Base-by-base conservation (phyloP, 768 basidiomycete genomes). In the Collybiopsis luxurians region DNA sequence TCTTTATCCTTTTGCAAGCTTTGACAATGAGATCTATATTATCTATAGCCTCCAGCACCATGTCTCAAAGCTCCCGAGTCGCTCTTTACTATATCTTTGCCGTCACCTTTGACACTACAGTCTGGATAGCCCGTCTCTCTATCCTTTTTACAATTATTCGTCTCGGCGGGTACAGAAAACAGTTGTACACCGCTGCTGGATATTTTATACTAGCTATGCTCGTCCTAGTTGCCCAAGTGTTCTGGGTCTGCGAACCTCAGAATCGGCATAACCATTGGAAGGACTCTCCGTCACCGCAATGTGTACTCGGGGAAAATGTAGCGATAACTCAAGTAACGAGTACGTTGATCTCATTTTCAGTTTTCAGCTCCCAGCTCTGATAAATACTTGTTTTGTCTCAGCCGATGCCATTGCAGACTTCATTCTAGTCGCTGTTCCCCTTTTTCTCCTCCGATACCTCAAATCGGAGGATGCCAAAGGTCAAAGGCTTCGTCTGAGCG, bases 181-280 rank as follows among this genome's bases (percentile, higher is more conserved):
- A 39, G 24, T 31, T 53, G 7, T 39, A 39, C 24, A 19, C 23
- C 13, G 51, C 51, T 4, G 36, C 51, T 1, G 34, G 13, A 2
- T n/a, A 23, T 10, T 53, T 53, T 2, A 12, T 39, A 3, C 9
- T 39, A 15, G 36, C 24, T 17, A 2, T 53, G 1, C 51, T 53
- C 9, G 24, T 53, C 5, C 51, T 53, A 1, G 23, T 53, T 4
- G 51, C 51, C 19, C 51, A 53, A 39, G 36, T 53, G 2, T 53
- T 53, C 11, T 53, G 51, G 51, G 51, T 53, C 21, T 53, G 51
- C 17, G 51, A 53, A 15, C 51, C 51, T 17, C 51, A 53, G 31
- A 39, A 53, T 17, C 13, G 51, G 17, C 30, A 39, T 15, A 53
- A 31, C 15, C 28, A 53, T 26, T 53, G 51, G 51, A 53, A 53